Base-by-base conservation (phyloP, 441 rosid genomes). In the Croton laevigatus region DNA sequence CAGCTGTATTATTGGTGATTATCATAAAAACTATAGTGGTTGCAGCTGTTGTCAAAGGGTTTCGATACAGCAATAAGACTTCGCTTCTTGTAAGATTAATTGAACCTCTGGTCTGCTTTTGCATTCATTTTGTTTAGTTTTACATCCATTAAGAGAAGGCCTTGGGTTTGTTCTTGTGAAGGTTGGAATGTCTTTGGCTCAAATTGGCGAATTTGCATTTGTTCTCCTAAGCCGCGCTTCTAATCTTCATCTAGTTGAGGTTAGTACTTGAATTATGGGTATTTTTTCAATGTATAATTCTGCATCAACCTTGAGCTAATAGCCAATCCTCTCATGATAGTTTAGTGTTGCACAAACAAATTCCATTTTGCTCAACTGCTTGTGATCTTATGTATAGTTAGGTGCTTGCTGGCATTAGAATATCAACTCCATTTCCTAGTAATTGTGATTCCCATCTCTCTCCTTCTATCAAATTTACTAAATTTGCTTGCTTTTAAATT, bases 131-230 rank as follows among this genome's bases (percentile, higher is more conserved):
- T 44, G 58, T 23, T 22, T 45, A 60, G 5, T 54, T 57, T 32
- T 67, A 22, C 32, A 37, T 66, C 69, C 52, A 32, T 61, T 49
- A 65, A 51, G 54, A 64, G 44, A 67, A 73, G 59, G 40, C 45
- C 83, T 85, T 65, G 23, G 51, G 62, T 72, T 76, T 72, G 65
- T 70, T 62, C 68, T 17, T 76, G 58, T 65, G 77, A 74, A 94
- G 99, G 99, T 92, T 79, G 99, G 99, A 71, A 86, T 94, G 93
- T 90, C 97, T 55, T 85, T 94, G 70, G 99, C 99, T 9, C 97
- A 94, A 78, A 94, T 94, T 76, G 98, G 99, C 71, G 99, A 94
- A 75, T 94, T 92, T 59, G 96, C 99, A 58, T 94, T 94, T 82
- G 99, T 94, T 82, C 93, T 94, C 51, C 88, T 94, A 69, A 92